A percentile compares a stretch with the other conserved stretches of the same genome.
phyloP scores from a whole-genome alignment of 1,284 basidiomycete genomes.

The Pisolithus thermaeus region DNA sequence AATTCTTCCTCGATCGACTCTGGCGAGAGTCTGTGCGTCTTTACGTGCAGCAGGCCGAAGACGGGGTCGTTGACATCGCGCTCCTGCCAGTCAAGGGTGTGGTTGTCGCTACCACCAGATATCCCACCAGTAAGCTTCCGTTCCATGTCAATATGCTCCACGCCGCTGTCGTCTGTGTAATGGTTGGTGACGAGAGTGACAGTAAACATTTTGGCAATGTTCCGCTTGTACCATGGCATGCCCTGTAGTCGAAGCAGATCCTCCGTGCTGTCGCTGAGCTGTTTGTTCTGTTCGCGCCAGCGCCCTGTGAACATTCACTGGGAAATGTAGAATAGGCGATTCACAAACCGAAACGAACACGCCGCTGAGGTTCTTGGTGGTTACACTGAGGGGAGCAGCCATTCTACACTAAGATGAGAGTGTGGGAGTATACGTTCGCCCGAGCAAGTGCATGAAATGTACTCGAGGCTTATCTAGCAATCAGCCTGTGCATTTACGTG shows the following conservation, averaged over 20 bases:
- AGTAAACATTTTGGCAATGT: conserved; percentile 35
- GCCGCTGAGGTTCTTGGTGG: conserved; percentile 39
- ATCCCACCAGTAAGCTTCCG: conserved; percentile 43
- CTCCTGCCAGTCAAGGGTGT: conserved; percentile 36
- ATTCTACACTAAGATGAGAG: conserved; percentile 22
- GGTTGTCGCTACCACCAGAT: conserved; percentile 35
- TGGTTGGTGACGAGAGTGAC: conserved; percentile 40
- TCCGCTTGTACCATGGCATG: conserved; percentile 42
- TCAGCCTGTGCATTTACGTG: too few species aligned
- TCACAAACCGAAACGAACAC: conserved; percentile 36
- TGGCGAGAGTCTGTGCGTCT: conserved; percentile 42
- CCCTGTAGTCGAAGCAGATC: conserved; percentile 48
- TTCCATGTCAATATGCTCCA: conserved; percentile 43
- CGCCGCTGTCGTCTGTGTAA: conserved; percentile 34
- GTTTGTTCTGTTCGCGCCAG: conserved; percentile 21
- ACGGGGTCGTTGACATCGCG: conserved; percentile 34
- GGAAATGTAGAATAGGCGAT: background rate
- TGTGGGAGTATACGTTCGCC: too few species aligned
- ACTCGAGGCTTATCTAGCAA: too few species aligned
- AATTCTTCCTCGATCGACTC: conserved; percentile 46
- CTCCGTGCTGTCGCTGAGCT: conserved; percentile 39
- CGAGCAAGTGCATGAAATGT: too few species aligned
- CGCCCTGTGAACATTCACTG: conserved; percentile 1
- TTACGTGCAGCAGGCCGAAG: conserved; percentile 42
- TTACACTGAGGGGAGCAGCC: conserved; percentile 44